Evolutionary conservation across 768 basidiomycete species (phyloP), one percentile per base, ranked within the genome.

Genomic region (Russula foetens): DNA sequence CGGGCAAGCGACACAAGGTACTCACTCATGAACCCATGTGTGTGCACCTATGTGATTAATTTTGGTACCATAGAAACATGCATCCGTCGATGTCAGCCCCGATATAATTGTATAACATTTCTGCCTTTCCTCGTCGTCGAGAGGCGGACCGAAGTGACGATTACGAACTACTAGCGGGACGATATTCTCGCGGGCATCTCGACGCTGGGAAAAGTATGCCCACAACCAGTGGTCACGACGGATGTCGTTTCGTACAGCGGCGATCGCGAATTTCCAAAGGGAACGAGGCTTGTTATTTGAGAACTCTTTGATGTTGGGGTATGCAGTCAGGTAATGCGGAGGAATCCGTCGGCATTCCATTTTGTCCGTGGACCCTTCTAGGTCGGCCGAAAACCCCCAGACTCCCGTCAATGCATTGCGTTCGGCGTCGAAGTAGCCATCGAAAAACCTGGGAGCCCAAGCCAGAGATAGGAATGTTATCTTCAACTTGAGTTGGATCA

Each of bases 141-240:
- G 61, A 4, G 64, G 52, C 3, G 48, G 26, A 33, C 71, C 70
- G 46, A 67, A 73, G 31, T n/a, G 41, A 15, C 23, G 45, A 28
- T 39, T 49, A 8, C 72, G 68, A 29, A 69, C 65, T 31, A 56
- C 64, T 38, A 73, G 61, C 31, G 71, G 56, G 41, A 73, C 62
- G 35, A 69, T 69, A 1, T 64, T 38, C n/a, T 62, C 38, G 24
- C 73, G 55, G 17, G 63, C 59, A 56, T 69, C 67, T 17, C 71
- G 63, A 26, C 74, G 68, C 48, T 70, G 69, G 28, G 66, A 46
- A 62, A 75, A 72, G 50, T 67, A 73, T 14, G 67, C 53, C 72
- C 71, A 73, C 1, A 69, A 50, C 70, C 71, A 73, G 1, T 56
- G 59, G 21, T 58, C 48, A 31, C 68, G 62, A 4, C 69, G 67